phyloP scores from a whole-genome alignment of 345 rosid genomes.

The Hypericum androsaemum region DNA sequence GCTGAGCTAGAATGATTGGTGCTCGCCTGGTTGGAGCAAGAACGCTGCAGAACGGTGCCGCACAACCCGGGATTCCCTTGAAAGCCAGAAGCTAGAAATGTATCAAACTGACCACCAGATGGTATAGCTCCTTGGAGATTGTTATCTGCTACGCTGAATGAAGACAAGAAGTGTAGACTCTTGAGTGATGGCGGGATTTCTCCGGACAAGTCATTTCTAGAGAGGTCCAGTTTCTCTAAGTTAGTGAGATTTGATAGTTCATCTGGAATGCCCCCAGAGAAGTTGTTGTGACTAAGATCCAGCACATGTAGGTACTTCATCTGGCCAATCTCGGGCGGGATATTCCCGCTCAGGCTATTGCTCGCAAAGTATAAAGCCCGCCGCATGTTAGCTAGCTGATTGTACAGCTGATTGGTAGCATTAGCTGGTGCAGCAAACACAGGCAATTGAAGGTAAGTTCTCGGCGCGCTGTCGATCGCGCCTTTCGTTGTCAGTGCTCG shows the following conservation, averaged over 20 bases:
- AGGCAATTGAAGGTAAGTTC: slow-evolving; percentile 8
- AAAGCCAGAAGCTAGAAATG: slow-evolving; percentile 57
- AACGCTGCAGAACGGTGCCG: slow-evolving; percentile 41
- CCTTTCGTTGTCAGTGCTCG: slow-evolving; percentile 13
- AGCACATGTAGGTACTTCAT: slow-evolving; percentile 38
- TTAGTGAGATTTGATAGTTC: slow-evolving; percentile 1
- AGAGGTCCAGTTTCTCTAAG: slow-evolving; percentile 10
- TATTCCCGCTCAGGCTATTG: slow-evolving; percentile 2
- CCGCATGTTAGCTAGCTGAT: neutral
- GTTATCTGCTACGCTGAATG: slow-evolving; percentile 66
- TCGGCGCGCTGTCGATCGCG: neutral
- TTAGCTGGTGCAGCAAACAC: neutral
- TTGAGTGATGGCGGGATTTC: slow-evolving; percentile 52
- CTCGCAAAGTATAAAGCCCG: slow-evolving; percentile 1
- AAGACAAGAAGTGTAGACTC: slow-evolving; percentile 79
- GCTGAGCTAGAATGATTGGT: slow-evolving; percentile 6
- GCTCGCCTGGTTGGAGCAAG: slow-evolving; percentile 31
- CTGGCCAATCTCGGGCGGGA: slow-evolving; percentile 6
- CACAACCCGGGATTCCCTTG: slow-evolving; percentile 66
- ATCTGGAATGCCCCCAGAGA: slow-evolving; percentile 5
- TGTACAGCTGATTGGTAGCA: neutral
- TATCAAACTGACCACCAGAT: slow-evolving; percentile 80
- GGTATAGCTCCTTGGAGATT: slow-evolving; percentile 74
- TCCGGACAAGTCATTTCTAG: slow-evolving; percentile 28
- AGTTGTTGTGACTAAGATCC: slow-evolving; percentile 32